These are phyloP conservation scores for Paxillus involutus DNA, from an alignment of 768 basidiomycete species.

Conservation along the genomic window DNA sequence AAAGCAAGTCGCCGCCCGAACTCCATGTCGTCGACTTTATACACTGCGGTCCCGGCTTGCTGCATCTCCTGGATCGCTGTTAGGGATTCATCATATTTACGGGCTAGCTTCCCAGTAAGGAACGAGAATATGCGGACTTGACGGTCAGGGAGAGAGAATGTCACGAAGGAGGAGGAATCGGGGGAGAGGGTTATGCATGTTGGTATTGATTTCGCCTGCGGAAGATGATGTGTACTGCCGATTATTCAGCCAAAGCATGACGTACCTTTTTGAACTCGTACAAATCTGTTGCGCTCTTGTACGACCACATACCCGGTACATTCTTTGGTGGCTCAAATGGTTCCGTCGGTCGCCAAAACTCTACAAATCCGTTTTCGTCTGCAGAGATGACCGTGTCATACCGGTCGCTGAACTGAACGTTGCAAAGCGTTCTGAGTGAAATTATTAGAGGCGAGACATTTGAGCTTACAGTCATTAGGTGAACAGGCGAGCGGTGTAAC, in stretches of 20 bases:
- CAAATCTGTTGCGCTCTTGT: constrained; percentile 87
- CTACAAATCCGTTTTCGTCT: constrained; percentile 92
- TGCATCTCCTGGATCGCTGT: constrained; percentile 97
- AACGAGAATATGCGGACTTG: constrained; percentile 94
- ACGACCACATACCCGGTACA: constrained; percentile 81
- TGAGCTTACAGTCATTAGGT: constrained; percentile 78
- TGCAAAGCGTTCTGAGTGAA: background rate
- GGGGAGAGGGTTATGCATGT: constrained; percentile 92
- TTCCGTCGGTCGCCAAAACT: constrained; percentile 93
- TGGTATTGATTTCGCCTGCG: constrained; percentile 85
- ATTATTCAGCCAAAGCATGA: background rate
- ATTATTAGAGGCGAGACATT: background rate
- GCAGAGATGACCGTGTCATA: constrained; percentile 93
- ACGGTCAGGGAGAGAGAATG: constrained; percentile 91
- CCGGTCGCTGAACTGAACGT: constrained; percentile 77
- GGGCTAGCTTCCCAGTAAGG: constrained; percentile 81
- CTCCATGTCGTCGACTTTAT: constrained; percentile 97
- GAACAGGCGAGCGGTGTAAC: constrained; percentile 87
- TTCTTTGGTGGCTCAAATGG: constrained; percentile 84
- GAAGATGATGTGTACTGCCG: background rate
- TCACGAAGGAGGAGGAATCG: constrained; percentile 84
- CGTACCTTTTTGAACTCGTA: constrained; percentile 97
- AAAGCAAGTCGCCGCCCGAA: constrained; percentile 94
- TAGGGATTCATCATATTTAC: constrained; percentile 95
- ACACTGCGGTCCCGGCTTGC: constrained; percentile 92